phyloP scores from a whole-genome alignment of 768 basidiomycete genomes.

The Leccinum barrowsii region DNA sequence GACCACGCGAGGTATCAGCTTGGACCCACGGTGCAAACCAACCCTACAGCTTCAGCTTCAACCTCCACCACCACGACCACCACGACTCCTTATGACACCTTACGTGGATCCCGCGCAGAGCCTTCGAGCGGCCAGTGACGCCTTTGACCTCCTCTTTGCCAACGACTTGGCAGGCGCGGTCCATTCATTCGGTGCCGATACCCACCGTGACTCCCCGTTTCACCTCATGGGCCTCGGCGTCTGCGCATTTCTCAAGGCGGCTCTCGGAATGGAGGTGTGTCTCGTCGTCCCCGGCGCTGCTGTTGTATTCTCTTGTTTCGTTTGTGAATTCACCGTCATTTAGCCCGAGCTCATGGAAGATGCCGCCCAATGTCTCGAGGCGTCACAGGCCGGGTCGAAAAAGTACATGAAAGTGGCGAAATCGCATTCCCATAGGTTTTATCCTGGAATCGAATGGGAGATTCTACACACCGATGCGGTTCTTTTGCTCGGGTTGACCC shows the following conservation, averaged over 20 bases:
- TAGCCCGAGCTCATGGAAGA: constrained; percentile 62
- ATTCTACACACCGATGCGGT: constrained; percentile 70
- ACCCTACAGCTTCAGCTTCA: not conserved
- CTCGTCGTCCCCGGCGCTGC: not conserved
- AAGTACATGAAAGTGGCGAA: constrained; percentile 43
- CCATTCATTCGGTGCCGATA: constrained; percentile 37
- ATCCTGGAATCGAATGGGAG: constrained; percentile 72
- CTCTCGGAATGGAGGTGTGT: constrained; percentile 73
- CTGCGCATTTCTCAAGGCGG: constrained; percentile 72
- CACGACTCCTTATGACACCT: not conserved
- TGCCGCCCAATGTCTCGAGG: constrained; percentile 51
- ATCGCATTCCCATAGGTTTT: constrained; percentile 41
- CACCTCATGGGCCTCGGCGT: constrained; percentile 72
- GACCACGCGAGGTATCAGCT: not conserved
- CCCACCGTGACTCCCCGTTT: constrained; percentile 52
- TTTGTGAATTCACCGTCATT: not conserved
- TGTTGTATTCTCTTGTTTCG: not conserved
- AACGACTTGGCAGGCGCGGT: constrained; percentile 61
- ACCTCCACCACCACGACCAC: constrained; percentile 1
- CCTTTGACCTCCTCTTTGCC: constrained; percentile 67
- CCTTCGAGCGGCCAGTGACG: constrained; percentile 39
- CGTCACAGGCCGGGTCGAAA: constrained; percentile 60
- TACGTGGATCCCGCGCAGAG: constrained; percentile 25
- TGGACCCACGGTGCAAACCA: not conserved
- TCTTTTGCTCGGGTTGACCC: constrained; percentile 65